Conservation (phyloP, 768 basidiomycete genomes). For the Galerina marginata region DNA sequence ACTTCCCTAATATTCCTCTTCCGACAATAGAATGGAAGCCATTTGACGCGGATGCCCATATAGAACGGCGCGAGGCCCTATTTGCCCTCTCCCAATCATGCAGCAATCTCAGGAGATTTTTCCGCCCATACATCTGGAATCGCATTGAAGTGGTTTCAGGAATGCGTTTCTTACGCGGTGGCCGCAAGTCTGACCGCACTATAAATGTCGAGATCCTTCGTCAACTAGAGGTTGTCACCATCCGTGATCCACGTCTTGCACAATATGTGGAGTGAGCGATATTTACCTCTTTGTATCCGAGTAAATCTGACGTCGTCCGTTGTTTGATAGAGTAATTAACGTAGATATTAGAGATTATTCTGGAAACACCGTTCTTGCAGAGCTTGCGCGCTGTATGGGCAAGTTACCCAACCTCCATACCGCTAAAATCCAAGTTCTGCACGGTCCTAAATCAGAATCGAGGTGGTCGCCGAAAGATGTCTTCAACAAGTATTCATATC, state of each 20-base stretch:
- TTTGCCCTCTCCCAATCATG: constrained; percentile 14
- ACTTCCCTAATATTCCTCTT: constrained; percentile 8
- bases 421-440: constrained; percentile 12
- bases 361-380: constrained; percentile 16
- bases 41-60: neutral
- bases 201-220: constrained; percentile 15
- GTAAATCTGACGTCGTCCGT: neutral
- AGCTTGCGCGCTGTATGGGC: constrained; percentile 29
- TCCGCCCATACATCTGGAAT: constrained; percentile 15
- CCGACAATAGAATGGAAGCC: neutral
- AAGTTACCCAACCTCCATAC: constrained; percentile 29
- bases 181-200: constrained; percentile 14
- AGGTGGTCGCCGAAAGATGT: neutral
- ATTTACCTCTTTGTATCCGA: neutral
- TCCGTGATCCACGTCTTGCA: constrained; percentile 25
- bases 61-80: constrained; percentile 3
- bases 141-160: constrained; percentile 15
- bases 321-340: constrained; percentile 20
- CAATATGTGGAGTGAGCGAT: constrained; percentile 17
- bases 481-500: neutral
- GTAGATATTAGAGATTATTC: constrained; percentile 20
- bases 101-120: constrained; percentile 13
- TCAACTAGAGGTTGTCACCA: constrained; percentile 29
- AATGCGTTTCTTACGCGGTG: too few species aligned
- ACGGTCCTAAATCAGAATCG: constrained; percentile 14